Evolutionary conservation across 1,284 basidiomycete genomes (phyloP), one percentile per base, ranked within the genome.

Genomic region (Paramarasmius palmivorus): DNA sequence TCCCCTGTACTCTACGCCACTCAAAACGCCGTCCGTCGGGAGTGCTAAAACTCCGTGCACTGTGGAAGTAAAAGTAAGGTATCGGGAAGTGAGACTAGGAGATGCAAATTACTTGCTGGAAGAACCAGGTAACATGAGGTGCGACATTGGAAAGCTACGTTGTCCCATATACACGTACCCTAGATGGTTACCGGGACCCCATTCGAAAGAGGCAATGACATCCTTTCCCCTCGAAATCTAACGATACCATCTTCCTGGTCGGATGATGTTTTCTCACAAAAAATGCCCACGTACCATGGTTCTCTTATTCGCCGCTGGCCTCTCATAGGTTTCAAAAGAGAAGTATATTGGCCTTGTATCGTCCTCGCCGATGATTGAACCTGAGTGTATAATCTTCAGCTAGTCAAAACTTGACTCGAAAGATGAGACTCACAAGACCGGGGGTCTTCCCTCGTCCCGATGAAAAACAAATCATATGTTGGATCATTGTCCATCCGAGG

Each of bases 311-410:
- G 69, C 61, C 65, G 66, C 60, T 58, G 64, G 66, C 62, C 72
- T 65, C 57, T 76, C 74, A 52, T 69, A 70, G 2, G 86, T 88
- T 64, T 84, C 82, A 67, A 90, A 88, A 60, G 78, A 80, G 64
- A 82, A 82, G 69, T 81, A 86, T 62, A 87, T 68, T 2, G 80
- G 81, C 59, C 70, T 75, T 34, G 71, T 73, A 65, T 84, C 81
- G 62, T 83, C 78, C 37, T 86, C 85, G 57, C 89, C 87, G 72
- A 88, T 72, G 56, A 84, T 76, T 66, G 82, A 86, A 54, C 73
- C 76, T 59, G 84, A 78, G 38, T 84, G 84, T 69, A 83, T 82
- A 1, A 53, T 26, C 22, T 7, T 49, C 47, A 37, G 34, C 34
- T 10, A 19, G 17, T 19, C 34, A 19, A 6, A 4, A n/a, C 29